These are phyloP conservation scores for Tephrocybe sp. DNA, from an alignment of 768 basidiomycete species.

Conservation along the genomic window DNA sequence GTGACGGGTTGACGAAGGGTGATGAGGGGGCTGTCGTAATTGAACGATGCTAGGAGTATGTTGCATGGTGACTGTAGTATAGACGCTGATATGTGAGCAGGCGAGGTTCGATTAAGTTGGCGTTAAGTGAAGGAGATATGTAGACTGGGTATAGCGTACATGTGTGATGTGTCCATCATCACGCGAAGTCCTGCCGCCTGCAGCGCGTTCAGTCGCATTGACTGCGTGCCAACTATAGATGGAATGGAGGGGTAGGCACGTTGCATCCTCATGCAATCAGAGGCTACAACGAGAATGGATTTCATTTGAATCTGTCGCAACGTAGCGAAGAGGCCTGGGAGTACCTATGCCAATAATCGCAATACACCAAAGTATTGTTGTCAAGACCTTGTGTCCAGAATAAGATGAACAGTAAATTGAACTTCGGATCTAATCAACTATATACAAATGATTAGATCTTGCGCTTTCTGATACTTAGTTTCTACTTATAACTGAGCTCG, in stretches of 20 bases:
- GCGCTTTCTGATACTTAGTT: no score
- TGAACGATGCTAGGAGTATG: slow-evolving; percentile 18
- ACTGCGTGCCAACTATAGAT: slow-evolving; percentile 7
- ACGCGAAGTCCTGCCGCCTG: slow-evolving; percentile 13
- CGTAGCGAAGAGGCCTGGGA: no score
- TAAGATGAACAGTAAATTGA: no score
- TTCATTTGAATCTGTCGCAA: not conserved
- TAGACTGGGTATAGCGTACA: slow-evolving; percentile 19
- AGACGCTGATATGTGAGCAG: slow-evolving; percentile 3
- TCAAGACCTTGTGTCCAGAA: no score
- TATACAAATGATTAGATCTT: no score
- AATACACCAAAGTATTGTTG: no score
- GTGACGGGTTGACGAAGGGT: slow-evolving; percentile 18
- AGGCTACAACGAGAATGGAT: slow-evolving; percentile 5
- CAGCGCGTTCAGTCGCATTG: slow-evolving; percentile 15
- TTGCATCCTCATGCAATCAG: slow-evolving; percentile 10
- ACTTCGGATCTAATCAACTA: no score
- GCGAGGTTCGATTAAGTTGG: slow-evolving; percentile 8
- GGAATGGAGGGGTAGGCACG: slow-evolving; percentile 8
- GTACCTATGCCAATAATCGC: no score
- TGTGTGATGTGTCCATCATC: slow-evolving; percentile 15
- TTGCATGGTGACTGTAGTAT: slow-evolving; percentile 19
- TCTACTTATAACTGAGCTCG: no score
- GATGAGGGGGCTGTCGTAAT: slow-evolving; percentile 23
- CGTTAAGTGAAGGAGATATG: slow-evolving; percentile 14